Evolutionary conservation across 495 filamentous ascomycete genomes (phyloP).

Genomic region (Xylaria intraflava): DNA sequence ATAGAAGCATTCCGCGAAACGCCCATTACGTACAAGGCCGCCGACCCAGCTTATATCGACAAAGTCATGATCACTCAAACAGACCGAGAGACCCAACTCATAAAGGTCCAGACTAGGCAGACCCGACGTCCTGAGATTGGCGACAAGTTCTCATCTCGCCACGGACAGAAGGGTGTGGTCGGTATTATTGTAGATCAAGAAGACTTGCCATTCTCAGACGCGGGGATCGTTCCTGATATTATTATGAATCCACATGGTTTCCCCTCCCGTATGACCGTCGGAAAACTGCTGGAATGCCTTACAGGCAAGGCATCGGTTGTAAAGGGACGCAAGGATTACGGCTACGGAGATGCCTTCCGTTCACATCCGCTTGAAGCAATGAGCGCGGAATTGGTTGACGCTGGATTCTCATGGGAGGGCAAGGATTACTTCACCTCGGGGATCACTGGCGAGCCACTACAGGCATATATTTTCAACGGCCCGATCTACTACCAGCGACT

Average conservation of each 20-base stretch:
- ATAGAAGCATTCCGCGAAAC: constrained; percentile 57
- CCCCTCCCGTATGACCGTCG: constrained; percentile 98
- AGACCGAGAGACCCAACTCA: constrained; percentile 69
- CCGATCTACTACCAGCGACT: constrained; percentile 99
- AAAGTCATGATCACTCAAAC: constrained; percentile 86
- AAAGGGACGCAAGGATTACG: constrained; percentile 63
- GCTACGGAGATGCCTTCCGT: constrained; percentile 90
- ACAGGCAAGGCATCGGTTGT: constrained; percentile 91
- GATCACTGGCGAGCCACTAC: constrained; percentile 87
- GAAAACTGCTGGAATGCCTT: constrained; percentile 93
- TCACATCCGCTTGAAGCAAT: constrained; percentile 88
- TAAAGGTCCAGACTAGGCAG: constrained; percentile 90
- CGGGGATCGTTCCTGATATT: constrained; percentile 86
- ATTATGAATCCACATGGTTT: constrained; percentile 99
- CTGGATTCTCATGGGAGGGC: constrained; percentile 91
- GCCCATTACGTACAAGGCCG: constrained; percentile 72
- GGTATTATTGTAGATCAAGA: constrained; percentile 93
- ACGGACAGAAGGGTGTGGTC: constrained; percentile 98
- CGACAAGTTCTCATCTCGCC: constrained; percentile 97
- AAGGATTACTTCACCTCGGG: constrained; percentile 95
- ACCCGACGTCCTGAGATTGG: constrained; percentile 90
- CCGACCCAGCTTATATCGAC: constrained; percentile 83
- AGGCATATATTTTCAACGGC: constrained; percentile 96
- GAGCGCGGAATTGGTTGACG: constrained; percentile 71
- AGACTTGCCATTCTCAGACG: constrained; percentile 94